Evolutionary conservation across 441 rosid species (phyloP), one percentile per base, ranked within the genome.

Genomic region (Manihot esculenta): DNA sequence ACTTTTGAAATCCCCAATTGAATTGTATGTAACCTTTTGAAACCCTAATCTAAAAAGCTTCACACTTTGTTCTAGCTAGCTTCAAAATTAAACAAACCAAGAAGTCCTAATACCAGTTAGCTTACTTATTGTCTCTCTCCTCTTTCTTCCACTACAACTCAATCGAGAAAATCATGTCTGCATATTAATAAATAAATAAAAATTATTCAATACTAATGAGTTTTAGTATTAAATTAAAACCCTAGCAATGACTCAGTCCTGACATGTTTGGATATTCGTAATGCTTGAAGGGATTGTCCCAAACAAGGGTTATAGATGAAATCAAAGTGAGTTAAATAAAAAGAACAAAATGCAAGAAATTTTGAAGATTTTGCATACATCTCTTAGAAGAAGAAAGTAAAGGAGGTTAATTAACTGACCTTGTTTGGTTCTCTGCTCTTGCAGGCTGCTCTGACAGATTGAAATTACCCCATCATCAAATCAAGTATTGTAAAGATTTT

Each of bases 41-140:
- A 75, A 66, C 72, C 72, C 64, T 62, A 61, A 47, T 44, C 68
- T 66, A 20, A 24, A 24, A 63, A 24, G 66, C 66, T 60, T 49
- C 15, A 49, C 44, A 9, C 5, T 21, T 35, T 57, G 44, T 26
- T 60, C 10, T 26, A 55, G 23, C 10, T 26, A 55, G 23, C 7
- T 5, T 11, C 9, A 47, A 15, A 17, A 5, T 41, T 17, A 8
- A 49, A 47, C 45, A 47, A 45, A 13, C 55, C 69, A 27, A 70
- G 63, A 69, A 47, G 24, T n/a, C 30, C 74, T 63, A 57, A 54
- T 2, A 5, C 30, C 30, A 1, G 24, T 44, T 51, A n/a, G n/a
- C n/a, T n/a, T n/a, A n/a, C n/a, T n/a, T n/a, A n/a, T n/a, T n/a
- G n/a, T n/a, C n/a, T n/a, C 23, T 7, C 5, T 35, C 5, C 30